Evolutionary conservation across 2,329 filamentous ascomycete species (phyloP).

Genomic region (Coleophoma cylindrospora): DNA sequence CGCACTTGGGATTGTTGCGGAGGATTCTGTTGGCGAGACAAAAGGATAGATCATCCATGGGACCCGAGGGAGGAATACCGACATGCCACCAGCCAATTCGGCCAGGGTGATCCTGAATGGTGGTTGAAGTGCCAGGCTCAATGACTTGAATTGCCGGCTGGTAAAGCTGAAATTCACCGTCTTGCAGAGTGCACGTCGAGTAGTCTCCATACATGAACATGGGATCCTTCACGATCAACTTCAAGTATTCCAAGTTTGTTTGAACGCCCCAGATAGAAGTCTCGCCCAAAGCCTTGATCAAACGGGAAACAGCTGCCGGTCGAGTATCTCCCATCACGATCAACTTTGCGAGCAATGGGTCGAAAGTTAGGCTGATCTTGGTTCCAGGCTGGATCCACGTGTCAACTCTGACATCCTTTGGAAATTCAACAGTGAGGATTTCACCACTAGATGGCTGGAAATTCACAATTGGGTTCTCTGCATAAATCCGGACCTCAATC

Average conservation of each 20-base stretch:
- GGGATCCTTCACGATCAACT: slow-evolving; percentile 40
- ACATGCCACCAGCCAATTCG: slow-evolving; percentile 30
- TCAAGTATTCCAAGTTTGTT: slow-evolving; percentile 49
- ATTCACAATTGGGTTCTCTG: slow-evolving; percentile 58
- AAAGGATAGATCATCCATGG: slow-evolving; percentile 33
- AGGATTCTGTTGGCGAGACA: slow-evolving; percentile 51
- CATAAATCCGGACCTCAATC: slow-evolving; percentile 68
- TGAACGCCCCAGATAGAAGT: slow-evolving; percentile 38
- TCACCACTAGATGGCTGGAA: slow-evolving; percentile 50
- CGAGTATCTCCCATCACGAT: slow-evolving; percentile 56
- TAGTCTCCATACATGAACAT: slow-evolving; percentile 40
- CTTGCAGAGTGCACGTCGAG: slow-evolving; percentile 26
- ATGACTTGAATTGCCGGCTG: slow-evolving; percentile 28
- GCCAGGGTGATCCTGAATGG: slow-evolving; percentile 34
- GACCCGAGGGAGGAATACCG: slow-evolving; percentile 33
- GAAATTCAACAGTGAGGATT: slow-evolving; percentile 27
- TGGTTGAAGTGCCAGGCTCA: slow-evolving; percentile 27
- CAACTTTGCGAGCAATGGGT: slow-evolving; percentile 72
- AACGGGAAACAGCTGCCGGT: slow-evolving; percentile 55
- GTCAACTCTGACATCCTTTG: slow-evolving; percentile 50
- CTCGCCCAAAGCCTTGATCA: slow-evolving; percentile 20
- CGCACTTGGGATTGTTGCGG: slow-evolving; percentile 44
- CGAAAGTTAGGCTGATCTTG: slow-evolving; percentile 67
- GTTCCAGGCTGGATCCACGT: slow-evolving; percentile 65
- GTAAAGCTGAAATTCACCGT: slow-evolving; percentile 21